Evolutionary conservation across 78 protist genomes (phyloP).

Genomic region (Tieghemostelium lacteum): DNA sequence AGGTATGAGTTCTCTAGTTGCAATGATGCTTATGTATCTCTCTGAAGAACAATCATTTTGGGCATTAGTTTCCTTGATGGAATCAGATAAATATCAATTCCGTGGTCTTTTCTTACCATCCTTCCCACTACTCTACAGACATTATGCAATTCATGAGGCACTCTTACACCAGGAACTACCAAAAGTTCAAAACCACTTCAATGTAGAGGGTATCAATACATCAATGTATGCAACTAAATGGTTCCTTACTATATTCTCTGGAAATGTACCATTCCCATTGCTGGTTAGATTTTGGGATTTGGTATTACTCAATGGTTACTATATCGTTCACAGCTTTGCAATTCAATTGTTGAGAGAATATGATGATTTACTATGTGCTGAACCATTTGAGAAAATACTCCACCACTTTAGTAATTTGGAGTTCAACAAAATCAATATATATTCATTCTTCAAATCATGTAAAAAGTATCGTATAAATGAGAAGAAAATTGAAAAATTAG

Average conservation of each 20-base stretch:
- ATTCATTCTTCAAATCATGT: slow-evolving; percentile 6
- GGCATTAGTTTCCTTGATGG: slow-evolving; percentile 75
- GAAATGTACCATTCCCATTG: slow-evolving; percentile 63
- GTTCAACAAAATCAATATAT: slow-evolving; percentile 20
- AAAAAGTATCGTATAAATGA: slow-evolving; percentile 40
- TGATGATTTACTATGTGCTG: slow-evolving; percentile 13
- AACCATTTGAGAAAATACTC: slow-evolving; percentile 57
- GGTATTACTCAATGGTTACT: slow-evolving; percentile 70
- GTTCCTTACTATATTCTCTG: slow-evolving; percentile 77
- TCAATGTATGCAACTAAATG: slow-evolving; percentile 80
- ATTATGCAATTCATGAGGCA: slow-evolving; percentile 62
- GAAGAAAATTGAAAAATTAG: slow-evolving; percentile 25
- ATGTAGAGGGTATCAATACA: slow-evolving; percentile 33
- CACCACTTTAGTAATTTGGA: slow-evolving; percentile 39
- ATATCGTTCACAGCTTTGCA: slow-evolving; percentile 43
- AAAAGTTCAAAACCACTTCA: slow-evolving; percentile 22
- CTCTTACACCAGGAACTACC: slow-evolving; percentile 42
- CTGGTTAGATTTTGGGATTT: slow-evolving; percentile 83
- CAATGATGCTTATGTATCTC: slow-evolving; percentile 84
- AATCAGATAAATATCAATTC: slow-evolving; percentile 32
- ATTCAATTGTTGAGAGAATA: slow-evolving; percentile 15
- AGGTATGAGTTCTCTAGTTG: slow-evolving; percentile 86
- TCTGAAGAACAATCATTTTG: slow-evolving; percentile 87
- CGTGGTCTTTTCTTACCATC: slow-evolving; percentile 81
- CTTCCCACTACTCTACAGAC: slow-evolving; percentile 58